phyloP scores from a whole-genome alignment of 2,329 filamentous ascomycete genomes.

The Aspergillus aculeatinus region DNA sequence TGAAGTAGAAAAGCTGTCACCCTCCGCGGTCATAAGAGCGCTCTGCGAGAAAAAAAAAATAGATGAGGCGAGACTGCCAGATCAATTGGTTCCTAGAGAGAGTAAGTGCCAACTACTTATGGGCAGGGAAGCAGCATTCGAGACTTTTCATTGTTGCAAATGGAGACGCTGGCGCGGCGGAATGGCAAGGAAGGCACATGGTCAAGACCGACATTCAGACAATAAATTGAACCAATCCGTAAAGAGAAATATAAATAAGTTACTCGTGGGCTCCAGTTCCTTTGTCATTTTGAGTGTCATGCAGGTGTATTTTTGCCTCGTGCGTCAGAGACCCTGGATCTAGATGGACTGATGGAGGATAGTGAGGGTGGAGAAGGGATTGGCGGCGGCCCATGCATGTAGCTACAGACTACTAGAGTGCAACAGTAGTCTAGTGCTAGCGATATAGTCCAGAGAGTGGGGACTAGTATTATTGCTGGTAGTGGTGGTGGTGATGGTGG shows the following conservation, averaged over 20 bases:
- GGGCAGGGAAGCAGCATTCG: slow-evolving; percentile 20
- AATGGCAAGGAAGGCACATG: slow-evolving; percentile 25
- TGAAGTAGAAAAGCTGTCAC: slow-evolving; percentile 11
- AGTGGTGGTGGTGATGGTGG: slow-evolving; percentile 19
- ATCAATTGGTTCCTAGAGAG: slow-evolving; percentile 18
- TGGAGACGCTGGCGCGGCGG: slow-evolving; percentile 17
- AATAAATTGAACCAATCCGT: slow-evolving; percentile 23
- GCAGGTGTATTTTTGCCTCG: slow-evolving; percentile 44
- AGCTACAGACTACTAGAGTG: background rate
- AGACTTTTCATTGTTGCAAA: slow-evolving; percentile 23
- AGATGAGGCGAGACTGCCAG: slow-evolving; percentile 9
- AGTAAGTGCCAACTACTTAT: slow-evolving; percentile 13
- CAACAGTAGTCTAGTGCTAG: slow-evolving; percentile 17
- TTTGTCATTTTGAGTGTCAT: slow-evolving; percentile 43
- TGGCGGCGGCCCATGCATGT: slow-evolving; percentile 36
- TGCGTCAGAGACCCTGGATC: slow-evolving; percentile 46
- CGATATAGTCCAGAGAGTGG: slow-evolving; percentile 30
- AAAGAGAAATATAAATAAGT: slow-evolving; percentile 22
- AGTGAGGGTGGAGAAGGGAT: slow-evolving; percentile 32
- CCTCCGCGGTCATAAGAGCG: slow-evolving; percentile 9
- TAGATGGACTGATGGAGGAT: slow-evolving; percentile 36
- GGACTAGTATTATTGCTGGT: slow-evolving; percentile 14
- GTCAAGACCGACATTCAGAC: slow-evolving; percentile 21
- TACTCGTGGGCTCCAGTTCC: slow-evolving; percentile 24
- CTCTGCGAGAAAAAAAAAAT: slow-evolving; percentile 13